These are phyloP conservation scores for Platismatia glauca DNA, from an alignment of 495 filamentous ascomycete genomes.

Conservation along the genomic window DNA sequence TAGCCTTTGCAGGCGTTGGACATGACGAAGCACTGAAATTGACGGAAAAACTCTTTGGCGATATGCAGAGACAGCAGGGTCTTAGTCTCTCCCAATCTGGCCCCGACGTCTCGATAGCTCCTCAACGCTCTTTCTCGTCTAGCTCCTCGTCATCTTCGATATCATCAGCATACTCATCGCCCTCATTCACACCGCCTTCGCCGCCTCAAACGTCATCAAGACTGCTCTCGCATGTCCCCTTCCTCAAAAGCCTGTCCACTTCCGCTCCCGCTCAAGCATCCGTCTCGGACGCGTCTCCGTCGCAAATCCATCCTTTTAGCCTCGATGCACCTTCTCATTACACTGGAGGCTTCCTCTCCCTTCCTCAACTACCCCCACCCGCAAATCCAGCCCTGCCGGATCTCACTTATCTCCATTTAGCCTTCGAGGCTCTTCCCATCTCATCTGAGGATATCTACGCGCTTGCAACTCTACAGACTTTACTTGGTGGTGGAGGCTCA, in stretches of 20 bases:
- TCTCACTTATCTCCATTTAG: conserved; percentile 85
- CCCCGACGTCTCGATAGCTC: conserved; percentile 31
- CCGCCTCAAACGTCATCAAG: conserved; percentile 42
- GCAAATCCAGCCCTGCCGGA: conserved; percentile 68
- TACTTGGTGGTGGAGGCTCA: conserved; percentile 90
- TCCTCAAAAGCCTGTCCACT: conserved; percentile 80
- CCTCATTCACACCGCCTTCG: conserved; percentile 37
- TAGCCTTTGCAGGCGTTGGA: conserved; percentile 88
- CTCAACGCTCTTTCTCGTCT: conserved; percentile 15
- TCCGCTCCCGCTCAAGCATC: conserved; percentile 54
- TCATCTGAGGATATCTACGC: conserved; percentile 88
- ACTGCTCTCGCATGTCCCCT: conserved; percentile 78
- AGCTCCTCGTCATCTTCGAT: conserved; percentile 33
- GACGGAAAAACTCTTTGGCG: conserved; percentile 78
- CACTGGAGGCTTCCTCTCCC: conserved; percentile 82
- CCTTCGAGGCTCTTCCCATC: conserved; percentile 92
- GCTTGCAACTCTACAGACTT: conserved; percentile 88
- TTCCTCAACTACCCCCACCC: conserved; percentile 70
- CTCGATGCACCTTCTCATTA: conserved; percentile 67
- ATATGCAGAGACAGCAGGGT: conserved; percentile 56
- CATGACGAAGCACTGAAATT: conserved; percentile 73
- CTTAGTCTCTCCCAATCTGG: conserved; percentile 47
- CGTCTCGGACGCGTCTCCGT: conserved; percentile 37
- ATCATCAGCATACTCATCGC: conserved; percentile 31
- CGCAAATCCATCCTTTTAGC: conserved; percentile 44